Conservation (phyloP, 768 basidiomycete genomes). For the Lactarius psammicola region DNA sequence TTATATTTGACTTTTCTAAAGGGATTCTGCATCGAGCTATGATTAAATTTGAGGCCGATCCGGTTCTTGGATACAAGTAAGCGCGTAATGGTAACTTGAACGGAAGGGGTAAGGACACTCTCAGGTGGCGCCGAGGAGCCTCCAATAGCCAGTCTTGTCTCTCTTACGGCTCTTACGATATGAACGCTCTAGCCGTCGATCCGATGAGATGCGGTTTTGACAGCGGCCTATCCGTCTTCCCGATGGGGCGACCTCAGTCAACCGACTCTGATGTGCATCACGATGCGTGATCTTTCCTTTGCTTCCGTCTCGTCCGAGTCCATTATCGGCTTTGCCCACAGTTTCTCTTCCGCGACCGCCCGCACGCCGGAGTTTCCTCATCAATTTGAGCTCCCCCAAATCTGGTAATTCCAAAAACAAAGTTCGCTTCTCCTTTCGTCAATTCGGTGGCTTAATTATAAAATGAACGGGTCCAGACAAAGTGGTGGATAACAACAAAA, state of each 20-base stretch:
- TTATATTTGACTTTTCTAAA: slow-evolving; percentile 31
- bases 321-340: slow-evolving; percentile 14
- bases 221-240: slow-evolving; percentile 16
- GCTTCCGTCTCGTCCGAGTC: slow-evolving; percentile 12
- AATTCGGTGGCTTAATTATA: slow-evolving; percentile 7
- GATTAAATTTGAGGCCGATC: slow-evolving; percentile 29
- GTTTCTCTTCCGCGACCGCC: slow-evolving; percentile 27
- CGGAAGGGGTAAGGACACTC: slow-evolving; percentile 22
- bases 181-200: slow-evolving; percentile 24
- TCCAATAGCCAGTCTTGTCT: slow-evolving; percentile 13
- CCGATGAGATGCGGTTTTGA: slow-evolving; percentile 19
- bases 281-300: slow-evolving; percentile 1
- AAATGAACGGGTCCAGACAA: slow-evolving; percentile 16
- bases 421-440: slow-evolving; percentile 12
- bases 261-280: not conserved
- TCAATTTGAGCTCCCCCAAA: not conserved
- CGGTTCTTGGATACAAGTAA: slow-evolving; percentile 23
- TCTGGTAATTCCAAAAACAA: slow-evolving; percentile 8
- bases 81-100: slow-evolving; percentile 3
- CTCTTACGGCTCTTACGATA: slow-evolving; percentile 20
- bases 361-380: slow-evolving; percentile 14
- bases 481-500: slow-evolving; percentile 13
- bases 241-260: slow-evolving; percentile 19
- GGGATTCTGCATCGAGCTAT: slow-evolving; percentile 27
- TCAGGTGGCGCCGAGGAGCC: slow-evolving; percentile 23